Percentiles rank a stretch among this genome's conserved stretches.
These are phyloP conservation scores for Eremomyces bilateralis DNA, from an alignment of 495 filamentous ascomycete species.

Conservation along the genomic window DNA sequence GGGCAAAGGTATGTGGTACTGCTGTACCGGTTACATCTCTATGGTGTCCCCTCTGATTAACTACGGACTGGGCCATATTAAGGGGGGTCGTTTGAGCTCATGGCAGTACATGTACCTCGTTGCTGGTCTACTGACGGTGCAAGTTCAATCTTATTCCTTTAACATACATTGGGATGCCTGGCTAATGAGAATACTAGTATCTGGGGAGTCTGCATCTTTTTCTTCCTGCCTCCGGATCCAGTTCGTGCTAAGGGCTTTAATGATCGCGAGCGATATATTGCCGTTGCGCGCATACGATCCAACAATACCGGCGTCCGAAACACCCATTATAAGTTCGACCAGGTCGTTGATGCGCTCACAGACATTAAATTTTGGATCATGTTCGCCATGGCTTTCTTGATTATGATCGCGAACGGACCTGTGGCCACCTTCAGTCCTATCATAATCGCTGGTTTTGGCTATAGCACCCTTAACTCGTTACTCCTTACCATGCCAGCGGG, in stretches of 20 bases:
- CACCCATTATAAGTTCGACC: conserved; percentile 15
- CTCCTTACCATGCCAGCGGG: conserved; percentile 23
- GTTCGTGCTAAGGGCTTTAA: conserved; percentile 24
- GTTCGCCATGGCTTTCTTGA: conserved; percentile 18
- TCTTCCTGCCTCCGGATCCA: conserved; percentile 26
- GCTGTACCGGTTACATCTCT: conserved; percentile 26
- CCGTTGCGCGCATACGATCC: conserved; percentile 12
- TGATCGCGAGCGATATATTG: conserved; percentile 14
- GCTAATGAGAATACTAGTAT: conserved; percentile 26
- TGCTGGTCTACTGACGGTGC: too few species aligned
- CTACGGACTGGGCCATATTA: conserved; percentile 27
- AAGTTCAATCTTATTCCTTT: too few species aligned
- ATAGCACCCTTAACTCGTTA: conserved; percentile 23
- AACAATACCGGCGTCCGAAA: conserved; percentile 16
- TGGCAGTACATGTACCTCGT: conserved; percentile 17
- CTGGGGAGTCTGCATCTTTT: conserved; percentile 19
- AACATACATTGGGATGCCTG: too few species aligned
- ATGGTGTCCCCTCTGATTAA: conserved; percentile 28
- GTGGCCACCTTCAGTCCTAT: conserved; percentile 22
- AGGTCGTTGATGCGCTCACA: conserved; percentile 24
- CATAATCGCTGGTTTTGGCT: conserved; percentile 26
- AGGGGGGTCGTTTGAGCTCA: conserved; percentile 10
- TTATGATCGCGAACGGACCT: conserved; percentile 24
- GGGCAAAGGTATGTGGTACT: conserved; percentile 21
- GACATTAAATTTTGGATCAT: conserved; percentile 25